Percentiles rank a stretch among this genome's conserved stretches.
These are phyloP conservation scores for Pyrrhoderma lamaoense DNA, from an alignment of 1,284 basidiomycete genomes.

Conservation along the genomic window DNA sequence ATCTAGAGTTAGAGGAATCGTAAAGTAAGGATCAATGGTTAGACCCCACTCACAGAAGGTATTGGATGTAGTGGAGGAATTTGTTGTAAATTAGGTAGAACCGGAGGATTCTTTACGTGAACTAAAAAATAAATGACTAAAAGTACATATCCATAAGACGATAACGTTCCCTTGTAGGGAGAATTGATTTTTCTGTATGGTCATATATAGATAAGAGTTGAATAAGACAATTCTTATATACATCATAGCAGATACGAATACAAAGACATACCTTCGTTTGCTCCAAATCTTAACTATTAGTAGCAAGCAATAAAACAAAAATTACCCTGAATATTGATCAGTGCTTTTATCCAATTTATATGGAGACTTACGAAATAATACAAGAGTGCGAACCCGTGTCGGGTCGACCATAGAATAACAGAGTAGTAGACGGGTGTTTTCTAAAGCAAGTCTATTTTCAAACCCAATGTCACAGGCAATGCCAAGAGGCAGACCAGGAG, in stretches of 20 bases:
- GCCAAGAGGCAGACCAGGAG: conserved; percentile 80
- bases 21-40: conserved; percentile 1
- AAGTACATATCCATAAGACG: conserved; percentile 96
- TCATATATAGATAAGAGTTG: conserved; percentile 3
- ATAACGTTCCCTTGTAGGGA: conserved; percentile 93
- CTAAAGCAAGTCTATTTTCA: conserved; percentile 92
- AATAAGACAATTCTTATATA: too few species aligned
- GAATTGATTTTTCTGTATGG: conserved; percentile 87
- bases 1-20: conserved; percentile 13
- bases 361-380: conserved; percentile 81
- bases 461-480: conserved; percentile 98
- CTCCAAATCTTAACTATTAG: conserved; percentile 94
- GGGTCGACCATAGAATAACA: conserved; percentile 98
- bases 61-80: conserved; percentile 82
- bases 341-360: too few species aligned
- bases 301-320: conserved; percentile 11
- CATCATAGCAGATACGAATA: not conserved
- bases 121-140: conserved; percentile 96
- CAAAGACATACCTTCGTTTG: conserved; percentile 67
- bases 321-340: conserved; percentile 11
- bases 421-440: conserved; percentile 93
- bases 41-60: conserved; percentile 40
- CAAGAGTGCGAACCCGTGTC: conserved; percentile 86
- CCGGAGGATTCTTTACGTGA: conserved; percentile 93
- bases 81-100: conserved; percentile 87